Evolutionary conservation across 768 basidiomycete species (phyloP).

Genomic region (Leucocoprinus birnbaumii): DNA sequence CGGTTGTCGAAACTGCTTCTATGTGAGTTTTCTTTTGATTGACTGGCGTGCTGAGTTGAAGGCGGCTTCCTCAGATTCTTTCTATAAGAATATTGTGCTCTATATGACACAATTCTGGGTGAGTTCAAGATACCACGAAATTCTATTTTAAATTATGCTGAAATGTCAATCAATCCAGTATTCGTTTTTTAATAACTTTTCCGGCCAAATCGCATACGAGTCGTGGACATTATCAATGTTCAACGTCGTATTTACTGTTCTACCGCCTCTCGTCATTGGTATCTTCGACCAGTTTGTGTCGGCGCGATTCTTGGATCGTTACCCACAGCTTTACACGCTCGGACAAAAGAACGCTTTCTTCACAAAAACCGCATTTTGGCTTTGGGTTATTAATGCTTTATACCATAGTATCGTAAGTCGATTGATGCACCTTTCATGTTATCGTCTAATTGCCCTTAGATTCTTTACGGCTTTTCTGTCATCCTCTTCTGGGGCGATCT

Average conservation of each 20-base stretch:
- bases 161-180: slow-evolving; percentile 49
- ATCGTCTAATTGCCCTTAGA: slow-evolving; percentile 39
- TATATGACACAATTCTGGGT: slow-evolving; percentile 99
- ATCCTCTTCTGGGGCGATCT: slow-evolving; percentile 93
- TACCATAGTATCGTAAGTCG: slow-evolving; percentile 81
- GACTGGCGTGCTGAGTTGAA: slow-evolving; percentile 7
- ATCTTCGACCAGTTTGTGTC: slow-evolving; percentile 99
- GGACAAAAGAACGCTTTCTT: slow-evolving; percentile 96
- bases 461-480: slow-evolving; percentile 85
- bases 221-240: slow-evolving; percentile 98
- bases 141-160: not conserved
- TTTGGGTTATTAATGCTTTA: slow-evolving; percentile 86
- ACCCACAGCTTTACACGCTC: slow-evolving; percentile 93
- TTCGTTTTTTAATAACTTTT: slow-evolving; percentile 99
- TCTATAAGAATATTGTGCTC: slow-evolving; percentile 98
- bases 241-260: slow-evolving; percentile 93
- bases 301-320: slow-evolving; percentile 92
- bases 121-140: slow-evolving; percentile 14
- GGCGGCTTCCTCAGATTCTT: slow-evolving; percentile 69
- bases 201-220: slow-evolving; percentile 97
- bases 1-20: slow-evolving; percentile 93
- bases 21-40: slow-evolving; percentile 52
- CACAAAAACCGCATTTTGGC: slow-evolving; percentile 87
- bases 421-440: not conserved
- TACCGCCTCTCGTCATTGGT: slow-evolving; percentile 96